Evolutionary conservation across 306 rosid species (phyloP), one percentile per base, ranked within the genome.

Genomic region (Biancaea sappan): DNA sequence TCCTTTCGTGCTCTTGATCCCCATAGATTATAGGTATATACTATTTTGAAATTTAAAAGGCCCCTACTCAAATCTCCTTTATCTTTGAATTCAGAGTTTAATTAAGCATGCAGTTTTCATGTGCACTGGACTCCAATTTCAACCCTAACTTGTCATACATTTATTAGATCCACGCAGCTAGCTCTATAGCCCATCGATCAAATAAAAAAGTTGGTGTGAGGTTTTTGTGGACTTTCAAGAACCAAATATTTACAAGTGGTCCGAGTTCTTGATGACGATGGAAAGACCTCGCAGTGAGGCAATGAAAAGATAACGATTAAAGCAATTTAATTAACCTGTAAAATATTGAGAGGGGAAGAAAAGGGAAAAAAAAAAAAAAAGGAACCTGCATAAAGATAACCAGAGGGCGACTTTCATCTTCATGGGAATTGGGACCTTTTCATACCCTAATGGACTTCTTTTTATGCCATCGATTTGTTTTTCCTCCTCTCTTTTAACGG

Each of bases 261-360:
- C 95, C 94, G 85, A 80, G 59, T 69, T 82, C 76, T 28, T 81
- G 94, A 89, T 88, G 85, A 81, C 66, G 86, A 88, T 78, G 76
- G 80, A 65, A 74, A 70, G 69, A 69, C 72, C 53, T 74, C 68
- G 69, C 68, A 83, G 44, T 69, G 56, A 67, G 73, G 60, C 40
- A 66, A 44, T 52, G 76, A 62, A n/a, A n/a, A 69, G 81, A 77
- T 76, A 78, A 71, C 22, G 66, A 83, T 77, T 54, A 73, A 83
- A 69, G 80, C 64, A 77, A 76, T 51, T 53, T 44, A 14, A 21
- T 71, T 77, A 26, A 25, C 21, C 14, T 56, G 54, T 58, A 67
- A 77, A 53, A 74, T 68, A 83, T 58, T 9, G 44, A 60, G 28
- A 60, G 46, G 22, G 3, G 2, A 15, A 16, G 8, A 16, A 29